Base-by-base conservation (phyloP, 495 filamentous ascomycete genomes). In the Penicillium roqueforti region DNA sequence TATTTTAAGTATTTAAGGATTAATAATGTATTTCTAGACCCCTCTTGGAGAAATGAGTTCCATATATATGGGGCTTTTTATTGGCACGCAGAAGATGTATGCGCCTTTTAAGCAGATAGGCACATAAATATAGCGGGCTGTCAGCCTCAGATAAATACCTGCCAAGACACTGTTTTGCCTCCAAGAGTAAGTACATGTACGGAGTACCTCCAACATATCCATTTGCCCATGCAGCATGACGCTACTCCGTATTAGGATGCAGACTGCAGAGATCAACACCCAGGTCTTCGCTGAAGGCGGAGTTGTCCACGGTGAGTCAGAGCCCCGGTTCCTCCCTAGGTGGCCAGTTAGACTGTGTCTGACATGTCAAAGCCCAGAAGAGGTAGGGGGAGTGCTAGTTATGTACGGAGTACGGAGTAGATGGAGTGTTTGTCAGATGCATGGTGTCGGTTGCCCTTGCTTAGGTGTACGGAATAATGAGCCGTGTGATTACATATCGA, bases 381-480 rank as follows among this genome's bases (percentile, higher is more conserved):
- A 20, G 29, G 25, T 10, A 11, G 6, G 16, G 22, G 13, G 22
- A 14, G 4, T 29, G 14, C 9, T 22, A 5, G 8, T 11, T 13
- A n/a, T n/a, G n/a, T n/a, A n/a, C n/a, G n/a, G n/a, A n/a, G n/a
- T n/a, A n/a, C n/a, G n/a, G n/a, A n/a, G n/a, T n/a, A 37, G 22
- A 48, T 19, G 34, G 47, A 52, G 56, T 32, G 43, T 44, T 51
- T 53, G 49, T 61, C 51, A 57, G 36, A 43, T 42, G 55, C 42
- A 54, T 31, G 28, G 28, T 36, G 26, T 51, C 41, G 4, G 22
- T 20, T 49, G 55, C 51, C 64, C 61, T 62, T 67, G 54, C 64
- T 52, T 62, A 56, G 64, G 65, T 50, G 64, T 60, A 65, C 63
- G 56, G 63, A 57, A 57, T 60, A 61, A 66, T 63, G 32, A 19